Conservation (phyloP, 139 green algal genomes). For the Nannochloris sp. region DNA sequence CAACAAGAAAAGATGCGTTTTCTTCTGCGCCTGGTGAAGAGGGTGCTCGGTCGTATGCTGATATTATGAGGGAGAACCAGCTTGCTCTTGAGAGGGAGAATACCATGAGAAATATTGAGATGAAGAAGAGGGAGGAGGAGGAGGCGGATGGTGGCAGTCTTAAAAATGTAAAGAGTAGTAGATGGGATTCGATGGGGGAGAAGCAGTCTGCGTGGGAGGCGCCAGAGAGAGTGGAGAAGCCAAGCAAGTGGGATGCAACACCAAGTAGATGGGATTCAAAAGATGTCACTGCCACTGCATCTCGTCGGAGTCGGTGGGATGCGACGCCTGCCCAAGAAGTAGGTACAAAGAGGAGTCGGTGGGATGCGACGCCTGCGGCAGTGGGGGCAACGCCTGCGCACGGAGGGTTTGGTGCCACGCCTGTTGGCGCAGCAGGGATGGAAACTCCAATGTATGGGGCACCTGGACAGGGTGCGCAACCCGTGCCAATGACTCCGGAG, state of each 20-base stretch:
- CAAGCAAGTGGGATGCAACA: slow-evolving; percentile 55
- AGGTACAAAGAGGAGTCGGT: slow-evolving; percentile 23
- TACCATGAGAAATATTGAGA: slow-evolving; percentile 82
- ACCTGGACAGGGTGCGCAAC: neutral
- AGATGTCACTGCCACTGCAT: neutral
- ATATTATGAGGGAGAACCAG: slow-evolving; percentile 77
- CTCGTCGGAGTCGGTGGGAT: slow-evolving; percentile 64
- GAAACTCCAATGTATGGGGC: slow-evolving; percentile 44
- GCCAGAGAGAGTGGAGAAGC: slow-evolving; percentile 54
- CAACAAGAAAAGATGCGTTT: slow-evolving; percentile 85
- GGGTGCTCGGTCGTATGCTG: slow-evolving; percentile 68
- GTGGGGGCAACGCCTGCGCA: slow-evolving; percentile 31
- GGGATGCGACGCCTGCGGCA: slow-evolving; percentile 31
- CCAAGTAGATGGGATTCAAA: slow-evolving; percentile 10
- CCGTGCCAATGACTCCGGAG: slow-evolving; percentile 66
- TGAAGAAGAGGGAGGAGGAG: slow-evolving; percentile 44
- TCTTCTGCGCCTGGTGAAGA: slow-evolving; percentile 61
- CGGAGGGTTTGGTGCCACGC: slow-evolving; percentile 49
- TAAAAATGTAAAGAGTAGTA: slow-evolving; percentile 47
- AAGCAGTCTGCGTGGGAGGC: slow-evolving; percentile 80
- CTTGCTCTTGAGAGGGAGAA: slow-evolving; percentile 82
- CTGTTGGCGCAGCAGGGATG: slow-evolving; percentile 50
- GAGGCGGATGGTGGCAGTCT: slow-evolving; percentile 17
- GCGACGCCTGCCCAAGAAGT: slow-evolving; percentile 33
- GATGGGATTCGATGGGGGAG: slow-evolving; percentile 62